Conservation (phyloP, 768 basidiomycete species). For the Psilocybe subaeruginosa region DNA sequence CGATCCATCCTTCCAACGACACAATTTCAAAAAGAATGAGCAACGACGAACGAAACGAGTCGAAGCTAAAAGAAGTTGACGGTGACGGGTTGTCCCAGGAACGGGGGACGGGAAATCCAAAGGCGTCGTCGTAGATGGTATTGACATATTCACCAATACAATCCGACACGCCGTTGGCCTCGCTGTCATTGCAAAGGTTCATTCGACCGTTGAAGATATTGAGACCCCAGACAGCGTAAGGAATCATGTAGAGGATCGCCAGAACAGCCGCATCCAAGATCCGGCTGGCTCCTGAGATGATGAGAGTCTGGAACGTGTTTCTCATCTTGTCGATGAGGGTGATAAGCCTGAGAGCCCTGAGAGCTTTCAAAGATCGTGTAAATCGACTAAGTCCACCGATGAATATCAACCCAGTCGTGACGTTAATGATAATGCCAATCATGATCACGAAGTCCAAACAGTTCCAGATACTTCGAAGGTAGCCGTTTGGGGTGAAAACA, state of each 20-base stretch:
- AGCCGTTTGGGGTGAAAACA: constrained; percentile 88
- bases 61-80: constrained; percentile 87
- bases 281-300: constrained; percentile 82
- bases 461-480: constrained; percentile 92
- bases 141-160: constrained; percentile 80
- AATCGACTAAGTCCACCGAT: constrained; percentile 81
- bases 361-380: constrained; percentile 83
- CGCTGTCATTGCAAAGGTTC: constrained; percentile 81
- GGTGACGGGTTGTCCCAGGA: constrained; percentile 89
- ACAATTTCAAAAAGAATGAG: constrained; percentile 97
- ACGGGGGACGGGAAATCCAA: constrained; percentile 77
- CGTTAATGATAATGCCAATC: constrained; percentile 73
- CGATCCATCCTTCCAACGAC: constrained; percentile 96
- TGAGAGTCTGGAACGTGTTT: constrained; percentile 81
- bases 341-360: constrained; percentile 87
- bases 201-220: constrained; percentile 90
- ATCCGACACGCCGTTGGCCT: constrained; percentile 53
- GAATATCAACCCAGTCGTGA: constrained; percentile 71
- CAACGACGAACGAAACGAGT: constrained; percentile 79
- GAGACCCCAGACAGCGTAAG: constrained; percentile 91
- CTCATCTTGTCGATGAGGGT: constrained; percentile 88
- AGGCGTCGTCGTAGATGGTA: constrained; percentile 60
- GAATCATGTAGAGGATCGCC: constrained; percentile 90
- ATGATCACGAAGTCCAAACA: constrained; percentile 87
- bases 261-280: constrained; percentile 91